phyloP scores from a whole-genome alignment of 306 rosid species.

The Dryas alaskensis region DNA sequence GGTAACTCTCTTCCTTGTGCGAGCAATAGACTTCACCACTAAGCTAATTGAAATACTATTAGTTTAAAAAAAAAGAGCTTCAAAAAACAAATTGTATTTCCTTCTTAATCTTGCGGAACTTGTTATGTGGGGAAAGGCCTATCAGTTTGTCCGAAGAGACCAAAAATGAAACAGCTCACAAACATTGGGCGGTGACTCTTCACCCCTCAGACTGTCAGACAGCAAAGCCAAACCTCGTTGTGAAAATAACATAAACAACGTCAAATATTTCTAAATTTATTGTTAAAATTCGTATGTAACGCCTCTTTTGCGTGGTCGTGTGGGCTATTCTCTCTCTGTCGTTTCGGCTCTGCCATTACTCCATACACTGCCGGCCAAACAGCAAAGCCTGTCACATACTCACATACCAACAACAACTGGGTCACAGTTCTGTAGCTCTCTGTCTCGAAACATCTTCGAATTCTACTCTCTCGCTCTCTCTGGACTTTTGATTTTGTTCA shows the following conservation, averaged over 20 bases:
- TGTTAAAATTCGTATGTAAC: conserved; percentile 21
- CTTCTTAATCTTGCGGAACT: too few species aligned
- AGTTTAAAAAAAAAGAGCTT: too few species aligned
- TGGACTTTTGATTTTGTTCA: conserved; percentile 27
- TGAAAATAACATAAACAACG: not conserved
- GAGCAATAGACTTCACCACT: not conserved
- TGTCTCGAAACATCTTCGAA: conserved; percentile 7
- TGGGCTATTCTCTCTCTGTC: conserved; percentile 35
- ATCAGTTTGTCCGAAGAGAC: too few species aligned
- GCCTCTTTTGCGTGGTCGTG: conserved; percentile 8
- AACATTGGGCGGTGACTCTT: not conserved
- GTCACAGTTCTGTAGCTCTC: conserved; percentile 9
- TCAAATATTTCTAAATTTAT: not conserved
- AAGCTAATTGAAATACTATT: not conserved
- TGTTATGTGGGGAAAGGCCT: not conserved
- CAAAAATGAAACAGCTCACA: not conserved
- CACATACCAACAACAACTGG: not conserved
- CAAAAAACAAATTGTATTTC: too few species aligned
- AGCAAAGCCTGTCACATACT: conserved; percentile 5
- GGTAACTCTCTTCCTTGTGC: not conserved
- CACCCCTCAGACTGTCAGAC: not conserved
- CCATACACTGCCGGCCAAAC: conserved; percentile 42
- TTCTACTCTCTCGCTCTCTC: conserved; percentile 8
- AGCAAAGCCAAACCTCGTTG: not conserved
- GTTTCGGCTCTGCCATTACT: conserved; percentile 24